A percentile compares a stretch with the other conserved stretches of the same genome.
phyloP scores from a whole-genome alignment of 768 basidiomycete species.

The Tylopilus subfusipes region DNA sequence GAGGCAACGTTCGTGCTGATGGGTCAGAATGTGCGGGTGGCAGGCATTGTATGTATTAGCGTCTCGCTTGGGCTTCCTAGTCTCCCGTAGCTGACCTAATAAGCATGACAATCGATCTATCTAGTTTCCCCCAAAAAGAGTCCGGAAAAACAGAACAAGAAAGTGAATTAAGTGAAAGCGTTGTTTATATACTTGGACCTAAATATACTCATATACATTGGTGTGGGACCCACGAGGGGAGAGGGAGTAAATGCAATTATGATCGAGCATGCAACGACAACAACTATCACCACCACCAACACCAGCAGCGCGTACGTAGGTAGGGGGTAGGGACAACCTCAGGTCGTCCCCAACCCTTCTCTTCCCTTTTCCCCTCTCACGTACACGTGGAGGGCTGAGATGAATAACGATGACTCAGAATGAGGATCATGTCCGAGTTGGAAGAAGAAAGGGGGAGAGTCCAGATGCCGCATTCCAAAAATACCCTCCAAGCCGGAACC shows the following conservation, averaged over 20 bases:
- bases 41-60: background rate
- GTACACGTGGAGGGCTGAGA: slow-evolving; percentile 7
- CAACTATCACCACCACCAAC: background rate
- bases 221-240: background rate
- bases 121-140: too few relatives aligned
- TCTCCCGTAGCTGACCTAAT: background rate
- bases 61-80: background rate
- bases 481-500: slow-evolving; percentile 8
- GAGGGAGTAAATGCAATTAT: slow-evolving; percentile 4
- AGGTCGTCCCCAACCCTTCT: background rate
- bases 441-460: background rate
- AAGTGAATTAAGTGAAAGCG: slow-evolving; percentile 1
- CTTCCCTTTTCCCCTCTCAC: background rate
- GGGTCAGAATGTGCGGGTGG: background rate
- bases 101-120: too few relatives aligned
- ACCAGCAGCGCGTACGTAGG: slow-evolving; percentile 6
- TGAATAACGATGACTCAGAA: slow-evolving; percentile 16
- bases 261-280: slow-evolving; percentile 4
- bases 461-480: slow-evolving; percentile 15
- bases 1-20: background rate
- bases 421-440: slow-evolving; percentile 14
- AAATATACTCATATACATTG: slow-evolving; percentile 10
- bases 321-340: background rate
- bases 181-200: slow-evolving; percentile 13
- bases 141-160: background rate